Conservation (phyloP, 2,329 filamentous ascomycete genomes). For the Coniella vitis region DNA sequence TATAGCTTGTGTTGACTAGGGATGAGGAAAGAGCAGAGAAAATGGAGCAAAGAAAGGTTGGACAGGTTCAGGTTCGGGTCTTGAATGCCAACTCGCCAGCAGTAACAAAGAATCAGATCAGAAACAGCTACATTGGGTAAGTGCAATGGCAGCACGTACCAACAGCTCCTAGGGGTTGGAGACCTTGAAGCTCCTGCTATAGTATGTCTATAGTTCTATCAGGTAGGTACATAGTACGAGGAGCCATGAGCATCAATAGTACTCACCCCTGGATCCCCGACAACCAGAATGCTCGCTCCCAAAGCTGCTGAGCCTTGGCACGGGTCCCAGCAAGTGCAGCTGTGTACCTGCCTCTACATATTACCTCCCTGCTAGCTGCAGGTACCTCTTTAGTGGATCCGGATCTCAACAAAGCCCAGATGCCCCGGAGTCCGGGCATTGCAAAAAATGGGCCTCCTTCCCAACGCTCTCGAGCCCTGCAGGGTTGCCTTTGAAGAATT, state of each 20-base stretch:
- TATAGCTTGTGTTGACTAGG: too few species aligned
- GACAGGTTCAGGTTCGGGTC: too few species aligned
- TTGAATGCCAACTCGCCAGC: too few species aligned
- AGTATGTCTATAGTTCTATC: too few species aligned
- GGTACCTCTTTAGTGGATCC: background rate
- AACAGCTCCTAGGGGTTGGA: too few species aligned
- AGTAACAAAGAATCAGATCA: too few species aligned
- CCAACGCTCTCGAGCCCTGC: constrained; percentile 4
- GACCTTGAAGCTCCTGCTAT: background rate
- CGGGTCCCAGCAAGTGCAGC: background rate
- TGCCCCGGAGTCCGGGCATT: background rate
- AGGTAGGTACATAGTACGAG: too few species aligned
- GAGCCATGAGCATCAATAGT: background rate
- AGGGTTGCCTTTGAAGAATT: background rate
- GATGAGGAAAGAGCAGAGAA: too few species aligned
- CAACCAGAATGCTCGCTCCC: background rate
- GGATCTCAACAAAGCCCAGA: constrained; percentile 3
- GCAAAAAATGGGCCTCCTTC: constrained; percentile 3
- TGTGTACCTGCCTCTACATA: background rate
- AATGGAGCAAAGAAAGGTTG: too few species aligned
- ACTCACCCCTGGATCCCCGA: background rate
- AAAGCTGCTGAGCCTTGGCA: background rate
- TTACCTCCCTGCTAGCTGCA: too few species aligned
- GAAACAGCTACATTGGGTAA: too few species aligned
- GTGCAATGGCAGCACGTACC: too few species aligned